A percentile compares a stretch with the other conserved stretches of the same genome.
phyloP scores from a whole-genome alignment of 2,329 filamentous ascomycete species.

The Botryotinia calthae region DNA sequence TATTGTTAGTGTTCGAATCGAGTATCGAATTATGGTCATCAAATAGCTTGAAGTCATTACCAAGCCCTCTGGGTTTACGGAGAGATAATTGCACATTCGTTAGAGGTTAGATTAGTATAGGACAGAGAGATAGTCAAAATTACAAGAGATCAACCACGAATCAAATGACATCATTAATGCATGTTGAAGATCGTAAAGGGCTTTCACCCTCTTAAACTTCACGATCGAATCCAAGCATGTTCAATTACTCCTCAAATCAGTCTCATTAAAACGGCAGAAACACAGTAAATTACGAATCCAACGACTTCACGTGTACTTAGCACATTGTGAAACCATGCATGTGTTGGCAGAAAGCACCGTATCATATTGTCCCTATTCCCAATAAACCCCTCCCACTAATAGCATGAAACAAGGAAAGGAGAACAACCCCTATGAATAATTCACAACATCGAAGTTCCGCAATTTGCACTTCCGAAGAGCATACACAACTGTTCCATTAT shows the following conservation, averaged over 20 bases:
- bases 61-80: not conserved
- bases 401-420: conserved; percentile 12
- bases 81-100: conserved; percentile 5
- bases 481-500: not conserved
- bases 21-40: conserved; percentile 1
- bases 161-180: not conserved
- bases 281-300: conserved; percentile 13
- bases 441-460: conserved; percentile 7
- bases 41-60: conserved; percentile 7
- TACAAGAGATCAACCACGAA: not conserved
- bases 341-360: conserved; percentile 30
- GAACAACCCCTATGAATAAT: conserved; percentile 19
- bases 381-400: conserved; percentile 18
- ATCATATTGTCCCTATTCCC: conserved; percentile 31
- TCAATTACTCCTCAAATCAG: not conserved
- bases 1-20: not conserved
- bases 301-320: conserved; percentile 6
- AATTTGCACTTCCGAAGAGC: not conserved
- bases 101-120: not conserved
- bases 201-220: not conserved
- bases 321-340: conserved; percentile 13
- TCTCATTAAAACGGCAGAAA: not conserved
- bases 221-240: not conserved
- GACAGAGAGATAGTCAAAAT: not conserved
- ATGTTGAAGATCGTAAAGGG: not conserved